Percentiles rank a stretch among this genome's conserved stretches.
These are phyloP conservation scores for Triadica sebifera DNA, from an alignment of 345 rosid genomes.

Conservation along the genomic window DNA sequence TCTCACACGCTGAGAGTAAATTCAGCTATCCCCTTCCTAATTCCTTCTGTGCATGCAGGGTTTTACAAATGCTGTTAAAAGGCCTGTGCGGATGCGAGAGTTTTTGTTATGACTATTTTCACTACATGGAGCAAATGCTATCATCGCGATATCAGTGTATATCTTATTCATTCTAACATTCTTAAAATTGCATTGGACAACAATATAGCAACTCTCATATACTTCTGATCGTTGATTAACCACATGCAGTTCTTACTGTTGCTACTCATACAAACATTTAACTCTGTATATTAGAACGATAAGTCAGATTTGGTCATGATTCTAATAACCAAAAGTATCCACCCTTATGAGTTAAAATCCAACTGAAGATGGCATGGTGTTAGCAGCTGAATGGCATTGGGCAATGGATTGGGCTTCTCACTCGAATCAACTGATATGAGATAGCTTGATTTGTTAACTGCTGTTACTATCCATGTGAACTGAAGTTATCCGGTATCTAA, in stretches of 20 bases:
- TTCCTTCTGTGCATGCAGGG: slow-evolving; percentile 43
- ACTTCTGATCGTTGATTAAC: not conserved
- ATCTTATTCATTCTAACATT: not conserved
- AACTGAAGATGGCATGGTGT: too few relatives aligned
- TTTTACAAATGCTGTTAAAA: slow-evolving; percentile 86
- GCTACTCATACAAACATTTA: not conserved
- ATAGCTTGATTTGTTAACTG: not conserved
- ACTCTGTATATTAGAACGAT: not conserved
- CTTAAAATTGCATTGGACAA: not conserved
- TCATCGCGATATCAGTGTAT: not conserved
- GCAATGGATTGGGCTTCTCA: not conserved
- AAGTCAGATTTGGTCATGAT: not conserved
- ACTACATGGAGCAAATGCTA: not conserved
- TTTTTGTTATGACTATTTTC: slow-evolving; percentile 42
- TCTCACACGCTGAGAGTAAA: not conserved
- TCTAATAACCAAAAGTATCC: not conserved
- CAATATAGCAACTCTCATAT: not conserved
- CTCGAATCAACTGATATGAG: not conserved
- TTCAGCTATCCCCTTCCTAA: not conserved
- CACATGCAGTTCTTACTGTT: not conserved
- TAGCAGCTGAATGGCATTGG: not conserved
- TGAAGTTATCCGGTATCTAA: not conserved
- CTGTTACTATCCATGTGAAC: not conserved
- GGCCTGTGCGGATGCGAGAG: slow-evolving; percentile 79
- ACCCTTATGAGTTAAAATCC: too few relatives aligned